These are phyloP conservation scores for Tremella yokohamensis DNA, from an alignment of 768 basidiomycete species.

Conservation along the genomic window DNA sequence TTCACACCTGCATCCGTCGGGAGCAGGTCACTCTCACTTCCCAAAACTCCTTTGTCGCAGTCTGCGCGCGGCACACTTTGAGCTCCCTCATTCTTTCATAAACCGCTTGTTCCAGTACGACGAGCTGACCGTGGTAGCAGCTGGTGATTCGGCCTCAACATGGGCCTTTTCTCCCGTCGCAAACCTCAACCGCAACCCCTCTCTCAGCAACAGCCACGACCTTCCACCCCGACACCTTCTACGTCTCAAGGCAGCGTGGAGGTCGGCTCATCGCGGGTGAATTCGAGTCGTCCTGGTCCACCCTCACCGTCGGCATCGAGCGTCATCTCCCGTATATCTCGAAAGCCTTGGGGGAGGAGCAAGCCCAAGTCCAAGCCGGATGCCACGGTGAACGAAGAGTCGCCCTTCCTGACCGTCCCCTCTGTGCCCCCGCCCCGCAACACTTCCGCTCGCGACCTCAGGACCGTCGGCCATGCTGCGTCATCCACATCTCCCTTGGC, in stretches of 20 bases:
- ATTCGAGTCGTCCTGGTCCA: neutral
- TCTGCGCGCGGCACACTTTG: too few relatives aligned
- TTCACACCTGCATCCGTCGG: too few relatives aligned
- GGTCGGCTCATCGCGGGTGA: too few relatives aligned
- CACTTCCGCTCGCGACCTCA: slow-evolving; percentile 9
- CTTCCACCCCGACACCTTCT: neutral
- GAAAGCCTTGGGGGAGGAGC: slow-evolving; percentile 9
- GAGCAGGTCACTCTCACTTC: too few relatives aligned
- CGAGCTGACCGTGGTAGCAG: too few relatives aligned
- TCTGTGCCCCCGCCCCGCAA: neutral
- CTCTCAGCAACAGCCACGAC: neutral
- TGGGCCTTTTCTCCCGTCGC: slow-evolving; percentile 3
- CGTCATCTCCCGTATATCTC: slow-evolving; percentile 3
- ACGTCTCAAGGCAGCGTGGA: neutral
- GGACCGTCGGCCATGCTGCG: neutral
- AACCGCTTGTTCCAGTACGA: too few relatives aligned
- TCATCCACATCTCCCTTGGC: slow-evolving; percentile 2
- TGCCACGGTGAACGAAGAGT: neutral
- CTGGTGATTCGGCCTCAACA: neutral
- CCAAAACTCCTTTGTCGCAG: too few relatives aligned
- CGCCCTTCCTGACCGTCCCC: neutral
- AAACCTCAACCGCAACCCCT: neutral
- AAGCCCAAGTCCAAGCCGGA: neutral
- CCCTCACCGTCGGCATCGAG: slow-evolving; percentile 11
- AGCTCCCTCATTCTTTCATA: too few relatives aligned